These are phyloP conservation scores for Wickerhamomyces chaumierensis DNA, from an alignment of 805 yeast species.

Conservation along the genomic window DNA sequence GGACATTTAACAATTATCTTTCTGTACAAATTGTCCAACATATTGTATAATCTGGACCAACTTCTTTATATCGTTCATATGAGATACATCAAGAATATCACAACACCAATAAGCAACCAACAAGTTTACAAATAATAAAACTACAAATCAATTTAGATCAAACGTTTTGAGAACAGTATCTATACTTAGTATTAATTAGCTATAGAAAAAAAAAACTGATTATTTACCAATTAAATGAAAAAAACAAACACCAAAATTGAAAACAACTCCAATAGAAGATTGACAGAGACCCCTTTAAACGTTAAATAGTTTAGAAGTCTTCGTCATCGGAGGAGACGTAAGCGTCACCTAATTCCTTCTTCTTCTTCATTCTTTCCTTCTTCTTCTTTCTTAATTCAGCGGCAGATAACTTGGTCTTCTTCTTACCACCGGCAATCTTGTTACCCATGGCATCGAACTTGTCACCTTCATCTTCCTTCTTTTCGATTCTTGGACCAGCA, in stretches of 20 bases:
- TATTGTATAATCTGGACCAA: no score
- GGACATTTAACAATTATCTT: no score
- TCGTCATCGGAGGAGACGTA: conserved; percentile 91
- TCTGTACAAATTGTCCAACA: no score
- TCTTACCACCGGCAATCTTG: conserved; percentile 94
- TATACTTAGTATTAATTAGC: neutral
- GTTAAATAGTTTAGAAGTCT: conserved; percentile 39
- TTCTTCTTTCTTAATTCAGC: conserved; percentile 99
- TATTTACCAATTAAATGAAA: neutral
- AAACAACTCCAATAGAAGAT: neutral
- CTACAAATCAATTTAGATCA: no score
- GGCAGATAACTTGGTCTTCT: conserved; percentile 95
- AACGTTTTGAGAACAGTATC: neutral
- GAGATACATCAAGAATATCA: no score
- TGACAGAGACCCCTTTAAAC: neutral
- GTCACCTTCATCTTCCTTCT: conserved; percentile 95
- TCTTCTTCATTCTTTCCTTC: conserved; percentile 99
- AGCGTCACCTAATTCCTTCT: conserved; percentile 99
- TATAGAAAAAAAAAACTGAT: no score
- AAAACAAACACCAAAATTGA: neutral
- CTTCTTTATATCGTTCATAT: no score
- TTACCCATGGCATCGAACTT: conserved; percentile 99
- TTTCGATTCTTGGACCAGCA: conserved; percentile 97
- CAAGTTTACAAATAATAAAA: no score
- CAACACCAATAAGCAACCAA: no score